Evolutionary conservation across 2,329 filamentous ascomycete genomes (phyloP).

Genomic region (Xylariaceae sp.): DNA sequence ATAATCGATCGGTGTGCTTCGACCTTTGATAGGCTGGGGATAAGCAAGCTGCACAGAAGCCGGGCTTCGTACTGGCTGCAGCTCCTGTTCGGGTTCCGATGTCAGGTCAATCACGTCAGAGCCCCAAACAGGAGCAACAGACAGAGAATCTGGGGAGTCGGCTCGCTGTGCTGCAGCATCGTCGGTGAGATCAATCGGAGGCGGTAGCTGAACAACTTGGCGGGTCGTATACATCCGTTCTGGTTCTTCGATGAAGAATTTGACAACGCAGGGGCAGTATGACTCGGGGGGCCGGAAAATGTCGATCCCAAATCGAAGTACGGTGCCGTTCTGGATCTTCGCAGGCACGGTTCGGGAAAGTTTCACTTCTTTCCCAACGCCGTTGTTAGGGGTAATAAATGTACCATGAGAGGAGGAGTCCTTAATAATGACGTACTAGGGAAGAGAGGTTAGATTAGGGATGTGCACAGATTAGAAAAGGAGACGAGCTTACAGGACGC

Average conservation of each 20-base stretch:
- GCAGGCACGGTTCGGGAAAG: conserved; percentile 17
- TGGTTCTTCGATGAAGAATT: conserved; percentile 27
- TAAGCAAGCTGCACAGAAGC: neutral
- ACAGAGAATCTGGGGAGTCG: neutral
- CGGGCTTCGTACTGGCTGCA: neutral
- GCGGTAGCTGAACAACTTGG: neutral
- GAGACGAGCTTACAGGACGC: conserved; percentile 10
- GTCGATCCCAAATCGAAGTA: conserved; percentile 36
- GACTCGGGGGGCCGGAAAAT: conserved; percentile 32
- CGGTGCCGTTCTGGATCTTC: conserved; percentile 32
- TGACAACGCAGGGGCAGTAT: conserved; percentile 36
- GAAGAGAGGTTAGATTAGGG: conserved; percentile 1
- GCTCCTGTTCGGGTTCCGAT: neutral
- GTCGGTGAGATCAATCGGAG: conserved; percentile 23
- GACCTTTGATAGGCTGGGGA: too few species aligned
- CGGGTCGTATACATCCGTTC: conserved; percentile 12
- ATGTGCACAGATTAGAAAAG: neutral
- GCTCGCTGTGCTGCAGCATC: conserved; percentile 15
- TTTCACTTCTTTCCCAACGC: conserved; percentile 16
- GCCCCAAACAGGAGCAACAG: neutral
- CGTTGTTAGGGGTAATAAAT: conserved; percentile 34
- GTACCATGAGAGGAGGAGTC: conserved; percentile 52
- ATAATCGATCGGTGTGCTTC: neutral
- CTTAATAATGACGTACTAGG: conserved; percentile 36
- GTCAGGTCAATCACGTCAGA: neutral